Evolutionary conservation across 2,329 filamentous ascomycete genomes (phyloP), one percentile per base, ranked within the genome.

Genomic region (Myriosclerotinia duriaeana): DNA sequence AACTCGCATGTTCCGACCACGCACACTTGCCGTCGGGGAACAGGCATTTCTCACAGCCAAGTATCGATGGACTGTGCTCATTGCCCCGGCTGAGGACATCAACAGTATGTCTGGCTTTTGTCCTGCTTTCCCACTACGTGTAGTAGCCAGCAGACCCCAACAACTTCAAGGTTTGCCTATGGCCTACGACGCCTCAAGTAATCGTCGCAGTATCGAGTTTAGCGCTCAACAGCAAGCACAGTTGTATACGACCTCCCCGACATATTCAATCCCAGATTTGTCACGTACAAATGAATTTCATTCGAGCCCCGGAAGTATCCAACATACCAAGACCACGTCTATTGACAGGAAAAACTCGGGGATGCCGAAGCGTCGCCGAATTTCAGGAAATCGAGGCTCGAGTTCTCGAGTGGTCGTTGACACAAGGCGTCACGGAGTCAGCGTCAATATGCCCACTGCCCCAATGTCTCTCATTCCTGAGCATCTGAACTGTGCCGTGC

Each of bases 1-100:
- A 14, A 60, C 56, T 26, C 36, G 17, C 44, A 50, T 60, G 17
- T 60, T 60, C 15, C 56, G 56, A 36, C 11, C 42, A 20, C 40
- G 9, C 15, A 34, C 56, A 6, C 44, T 60, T 6, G 2, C 17
- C 2, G n/a, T 34, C 8, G 40, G 44, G 8, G 56, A 60, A n/a
- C 56, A 60, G 3, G 56, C 42, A 20, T 60, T 60, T 5, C 22
- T 60, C 44, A 46, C 42, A 11, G 56, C 56, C 0, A 60, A 34
- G 9, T 36, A 48, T 60, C 26, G 42, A n/a, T 60, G 56, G 56
- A 60, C 42, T 30, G 15, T 60, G 20, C 20, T 60, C 6, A 9
- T 60, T 50, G 26, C 56, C 1, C 11, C 11, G 2, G 44, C 38
- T 1, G 42, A 60, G 12, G 53, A 55, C 1, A 14, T 8, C 6